Evolutionary conservation across 768 basidiomycete species (phyloP).

Genomic region (Mycena sanguinolenta): DNA sequence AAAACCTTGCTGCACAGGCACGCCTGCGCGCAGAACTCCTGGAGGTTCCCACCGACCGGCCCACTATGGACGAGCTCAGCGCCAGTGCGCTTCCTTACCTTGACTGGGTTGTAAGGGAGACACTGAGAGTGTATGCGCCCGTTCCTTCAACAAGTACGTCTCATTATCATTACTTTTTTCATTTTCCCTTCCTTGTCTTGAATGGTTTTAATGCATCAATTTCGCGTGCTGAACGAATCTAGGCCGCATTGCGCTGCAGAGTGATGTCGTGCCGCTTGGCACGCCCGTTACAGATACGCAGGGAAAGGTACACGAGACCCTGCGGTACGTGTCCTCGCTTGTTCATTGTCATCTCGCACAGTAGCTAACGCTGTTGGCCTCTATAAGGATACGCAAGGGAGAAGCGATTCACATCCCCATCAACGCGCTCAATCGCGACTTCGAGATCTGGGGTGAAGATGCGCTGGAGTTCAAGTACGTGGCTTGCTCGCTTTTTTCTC

Average conservation of each 20-base stretch:
- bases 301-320: background rate
- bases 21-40: constrained; percentile 20
- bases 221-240: too few species aligned
- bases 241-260: constrained; percentile 13
- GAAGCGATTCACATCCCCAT: background rate
- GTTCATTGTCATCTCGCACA: too few species aligned
- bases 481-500: too few species aligned
- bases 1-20: constrained; percentile 11
- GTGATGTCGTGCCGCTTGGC: constrained; percentile 3
- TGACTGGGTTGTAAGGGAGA: constrained; percentile 50
- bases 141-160: background rate
- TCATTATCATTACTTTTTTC: too few species aligned
- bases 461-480: constrained; percentile 58
- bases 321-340: background rate
- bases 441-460: constrained; percentile 59
- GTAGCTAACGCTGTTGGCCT: too few species aligned
- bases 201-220: too few species aligned
- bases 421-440: constrained; percentile 50
- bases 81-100: constrained; percentile 51
- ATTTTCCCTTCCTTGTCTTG: too few species aligned
- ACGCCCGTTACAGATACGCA: background rate
- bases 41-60: background rate
- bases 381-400: too few species aligned
- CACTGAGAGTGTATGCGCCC: background rate
- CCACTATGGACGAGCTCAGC: constrained; percentile 20